Evolutionary conservation across 257 asterid genomes (phyloP).

Genomic region (Jasminum sambac): DNA sequence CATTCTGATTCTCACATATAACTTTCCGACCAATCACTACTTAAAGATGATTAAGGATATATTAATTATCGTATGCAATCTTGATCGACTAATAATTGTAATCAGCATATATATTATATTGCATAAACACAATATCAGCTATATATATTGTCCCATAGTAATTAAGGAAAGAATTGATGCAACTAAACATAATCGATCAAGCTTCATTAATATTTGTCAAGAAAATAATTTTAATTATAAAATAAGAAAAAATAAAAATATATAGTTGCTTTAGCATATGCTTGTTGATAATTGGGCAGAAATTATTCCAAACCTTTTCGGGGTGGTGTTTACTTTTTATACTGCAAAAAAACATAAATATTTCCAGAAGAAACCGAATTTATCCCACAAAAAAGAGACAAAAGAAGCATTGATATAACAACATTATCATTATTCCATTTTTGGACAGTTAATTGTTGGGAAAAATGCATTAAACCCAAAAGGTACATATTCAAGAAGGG

Average conservation of each 20-base stretch:
- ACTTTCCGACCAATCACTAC: neutral
- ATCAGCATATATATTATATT: no score
- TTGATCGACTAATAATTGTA: no score
- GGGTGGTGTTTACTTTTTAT: neutral
- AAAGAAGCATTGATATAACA: constrained; percentile 23
- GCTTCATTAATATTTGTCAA: neutral
- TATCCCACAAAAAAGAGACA: constrained; percentile 13
- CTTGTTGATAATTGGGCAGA: constrained; percentile 16
- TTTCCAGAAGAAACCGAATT: constrained; percentile 18
- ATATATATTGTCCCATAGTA: no score
- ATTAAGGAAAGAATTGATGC: no score
- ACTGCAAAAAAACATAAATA: neutral
- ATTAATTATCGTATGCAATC: neutral
- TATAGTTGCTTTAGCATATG: constrained; percentile 23
- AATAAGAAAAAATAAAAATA: neutral
- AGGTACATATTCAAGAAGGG: constrained; percentile 46
- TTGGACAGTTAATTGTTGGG: constrained; percentile 13
- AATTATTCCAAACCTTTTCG: neutral
- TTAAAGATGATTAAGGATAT: neutral
- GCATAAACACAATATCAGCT: no score
- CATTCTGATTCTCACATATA: neutral
- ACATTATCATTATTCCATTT: constrained; percentile 17
- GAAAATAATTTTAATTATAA: neutral
- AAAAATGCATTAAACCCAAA: constrained; percentile 33
- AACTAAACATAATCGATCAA: no score